Evolutionary conservation across 164 flowering plant species (phyloP).

Genomic region (Litsea cubeba): DNA sequence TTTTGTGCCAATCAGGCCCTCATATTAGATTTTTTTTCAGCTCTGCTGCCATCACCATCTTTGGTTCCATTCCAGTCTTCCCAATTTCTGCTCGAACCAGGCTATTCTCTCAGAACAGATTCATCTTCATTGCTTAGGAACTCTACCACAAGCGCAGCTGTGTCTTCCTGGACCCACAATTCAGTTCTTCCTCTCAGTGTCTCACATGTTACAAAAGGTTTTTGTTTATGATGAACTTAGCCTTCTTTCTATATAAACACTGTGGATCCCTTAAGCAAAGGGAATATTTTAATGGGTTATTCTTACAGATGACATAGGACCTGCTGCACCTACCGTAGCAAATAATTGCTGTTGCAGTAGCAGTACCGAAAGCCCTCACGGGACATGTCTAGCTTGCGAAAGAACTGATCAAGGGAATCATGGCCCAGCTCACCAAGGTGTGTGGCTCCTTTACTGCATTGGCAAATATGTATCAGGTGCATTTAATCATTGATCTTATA

Average conservation of each 20-base stretch:
- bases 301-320: constrained; percentile 28
- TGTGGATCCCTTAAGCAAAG: not conserved
- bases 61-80: constrained; percentile 40
- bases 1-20: not conserved
- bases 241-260: not conserved
- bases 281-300: not conserved
- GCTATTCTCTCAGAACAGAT: constrained; percentile 41
- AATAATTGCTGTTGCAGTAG: constrained; percentile 55
- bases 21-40: constrained; percentile 25
- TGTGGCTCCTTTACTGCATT: not conserved
- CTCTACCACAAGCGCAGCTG: constrained; percentile 32
- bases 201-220: constrained; percentile 44
- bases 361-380: constrained; percentile 48
- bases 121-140: constrained; percentile 38
- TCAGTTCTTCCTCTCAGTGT: constrained; percentile 30
- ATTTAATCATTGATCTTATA: not conserved
- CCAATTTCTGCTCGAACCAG: constrained; percentile 38
- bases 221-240: not conserved
- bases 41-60: constrained; percentile 36
- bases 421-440: constrained; percentile 49
- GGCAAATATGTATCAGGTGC: not conserved
- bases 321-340: constrained; percentile 33
- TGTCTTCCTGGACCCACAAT: constrained; percentile 50
- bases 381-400: constrained; percentile 32
- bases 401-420: constrained; percentile 36